Base-by-base conservation (phyloP, 768 basidiomycete genomes). In the Tremella fuciformis region DNA sequence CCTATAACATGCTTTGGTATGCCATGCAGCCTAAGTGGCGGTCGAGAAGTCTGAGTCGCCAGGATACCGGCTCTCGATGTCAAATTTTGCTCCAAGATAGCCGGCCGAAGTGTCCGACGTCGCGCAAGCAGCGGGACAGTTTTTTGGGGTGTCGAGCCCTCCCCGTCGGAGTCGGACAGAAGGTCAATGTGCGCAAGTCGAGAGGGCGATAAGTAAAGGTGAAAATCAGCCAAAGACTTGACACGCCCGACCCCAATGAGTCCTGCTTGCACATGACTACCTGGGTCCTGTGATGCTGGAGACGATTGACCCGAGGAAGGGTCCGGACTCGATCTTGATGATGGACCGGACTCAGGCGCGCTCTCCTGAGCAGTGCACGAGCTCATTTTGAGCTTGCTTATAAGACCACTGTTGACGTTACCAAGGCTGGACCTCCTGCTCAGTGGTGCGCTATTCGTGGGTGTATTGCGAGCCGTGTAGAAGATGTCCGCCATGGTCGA, bases 181-280 rank as follows among this genome's bases (percentile, higher is more conserved):
- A 73, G 44, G 44, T 73, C 72, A 13, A 74, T 50, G 53, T 74
- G 59, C 11, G 72, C 69, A 13, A 71, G 42, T 44, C 75, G 55
- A 0, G 76, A 74, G 0, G 74, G 74, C 2, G 76, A 75, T 0
- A 77, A 67, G 52, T 77, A 72, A 2, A 77, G 69, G 34, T 70
- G 67, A 56, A 75, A 77, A 55, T 75, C 63, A 3, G 69, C 64
- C 37, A 75, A 50, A 0, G 72, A 74, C 48, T 70, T 69, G 24
- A 77, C 69, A 4, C 73, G 59, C 39, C 66, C 29, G 29, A 6
- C 29, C 29, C 29, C 29, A 6, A 11, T 11, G 11, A 11, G 29
- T 11, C 11, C 29, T 34, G 29, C 29, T 34, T 34, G 29, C 4
- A 4, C 29, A 4, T 34, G 29, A 6, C 29, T 11, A 34, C 29